phyloP scores from a whole-genome alignment of 305 asterid species.

The Fraxinus platypoda region DNA sequence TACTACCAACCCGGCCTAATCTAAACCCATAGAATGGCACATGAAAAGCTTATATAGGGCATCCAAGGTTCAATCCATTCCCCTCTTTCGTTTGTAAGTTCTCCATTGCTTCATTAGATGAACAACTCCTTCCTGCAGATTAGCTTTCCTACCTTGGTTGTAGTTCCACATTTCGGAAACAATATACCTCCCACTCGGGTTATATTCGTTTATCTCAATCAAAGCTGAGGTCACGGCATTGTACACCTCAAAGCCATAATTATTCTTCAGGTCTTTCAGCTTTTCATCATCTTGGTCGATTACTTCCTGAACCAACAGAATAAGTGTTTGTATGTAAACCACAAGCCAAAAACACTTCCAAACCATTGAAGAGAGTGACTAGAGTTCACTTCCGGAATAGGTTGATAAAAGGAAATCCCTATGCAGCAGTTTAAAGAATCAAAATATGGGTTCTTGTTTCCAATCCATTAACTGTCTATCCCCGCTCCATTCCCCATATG shows the following conservation, averaged over 20 bases:
- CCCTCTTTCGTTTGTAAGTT: constrained; percentile 21
- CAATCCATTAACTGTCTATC: background rate
- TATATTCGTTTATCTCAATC: constrained; percentile 42
- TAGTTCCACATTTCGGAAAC: constrained; percentile 38
- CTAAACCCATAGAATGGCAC: background rate
- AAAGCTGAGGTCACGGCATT: constrained; percentile 25
- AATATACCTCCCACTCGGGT: constrained; percentile 35
- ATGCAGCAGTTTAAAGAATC: background rate
- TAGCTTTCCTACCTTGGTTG: constrained; percentile 26
- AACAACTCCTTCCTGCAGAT: constrained; percentile 31
- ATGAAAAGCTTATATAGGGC: background rate
- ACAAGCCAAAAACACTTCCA: background rate
- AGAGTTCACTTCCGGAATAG: background rate
- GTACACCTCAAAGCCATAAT: constrained; percentile 25
- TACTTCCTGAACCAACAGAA: constrained; percentile 21
- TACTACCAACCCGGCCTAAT: background rate
- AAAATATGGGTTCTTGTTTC: background rate
- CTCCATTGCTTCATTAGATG: constrained; percentile 19
- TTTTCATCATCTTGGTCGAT: constrained; percentile 30
- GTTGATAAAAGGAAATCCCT: background rate
- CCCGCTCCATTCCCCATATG: background rate
- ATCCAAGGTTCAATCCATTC: background rate
- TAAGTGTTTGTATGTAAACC: background rate
- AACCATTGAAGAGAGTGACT: background rate
- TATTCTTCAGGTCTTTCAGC: constrained; percentile 20